Conservation (phyloP, 805 yeast species). For the Kluyveromyces dobzhanskii region DNA sequence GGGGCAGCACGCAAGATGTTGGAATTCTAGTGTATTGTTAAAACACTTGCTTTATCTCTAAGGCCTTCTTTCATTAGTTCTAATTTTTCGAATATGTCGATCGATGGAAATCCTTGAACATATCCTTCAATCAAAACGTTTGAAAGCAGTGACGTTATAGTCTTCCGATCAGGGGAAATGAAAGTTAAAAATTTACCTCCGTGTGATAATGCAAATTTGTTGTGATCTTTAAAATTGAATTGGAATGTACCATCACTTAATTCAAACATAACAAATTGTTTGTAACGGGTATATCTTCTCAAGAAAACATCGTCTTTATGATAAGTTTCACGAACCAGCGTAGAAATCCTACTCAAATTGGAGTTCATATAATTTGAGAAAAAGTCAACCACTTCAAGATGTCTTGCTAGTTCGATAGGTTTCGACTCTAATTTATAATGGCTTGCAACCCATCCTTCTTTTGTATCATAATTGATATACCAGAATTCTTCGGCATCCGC, state of each 20-base stretch:
- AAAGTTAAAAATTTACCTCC: conserved; percentile 72
- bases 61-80: conserved; percentile 61
- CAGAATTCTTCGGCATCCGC: conserved; percentile 56
- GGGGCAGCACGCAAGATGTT: too few species aligned
- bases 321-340: conserved; percentile 40
- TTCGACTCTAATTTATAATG: conserved; percentile 36
- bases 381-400: conserved; percentile 77
- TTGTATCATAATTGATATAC: conserved; percentile 44
- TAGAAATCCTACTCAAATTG: conserved; percentile 71
- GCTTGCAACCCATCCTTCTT: conserved; percentile 47
- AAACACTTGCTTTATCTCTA: conserved; percentile 28
- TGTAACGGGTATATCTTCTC: conserved; percentile 73
- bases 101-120: conserved; percentile 39
- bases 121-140: conserved; percentile 40
- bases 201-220: conserved; percentile 73
- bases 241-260: conserved; percentile 88
- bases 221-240: conserved; percentile 93
- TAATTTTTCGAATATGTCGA: conserved; percentile 38
- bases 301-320: conserved; percentile 64
- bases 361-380: conserved; percentile 90
- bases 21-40: conserved; percentile 20
- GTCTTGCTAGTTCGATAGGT: conserved; percentile 49
- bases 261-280: conserved; percentile 83
- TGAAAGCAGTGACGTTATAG: conserved; percentile 54
- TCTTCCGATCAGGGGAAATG: conserved; percentile 67